Evolutionary conservation across 768 basidiomycete species (phyloP).

Genomic region (Wakefieldia striispora): DNA sequence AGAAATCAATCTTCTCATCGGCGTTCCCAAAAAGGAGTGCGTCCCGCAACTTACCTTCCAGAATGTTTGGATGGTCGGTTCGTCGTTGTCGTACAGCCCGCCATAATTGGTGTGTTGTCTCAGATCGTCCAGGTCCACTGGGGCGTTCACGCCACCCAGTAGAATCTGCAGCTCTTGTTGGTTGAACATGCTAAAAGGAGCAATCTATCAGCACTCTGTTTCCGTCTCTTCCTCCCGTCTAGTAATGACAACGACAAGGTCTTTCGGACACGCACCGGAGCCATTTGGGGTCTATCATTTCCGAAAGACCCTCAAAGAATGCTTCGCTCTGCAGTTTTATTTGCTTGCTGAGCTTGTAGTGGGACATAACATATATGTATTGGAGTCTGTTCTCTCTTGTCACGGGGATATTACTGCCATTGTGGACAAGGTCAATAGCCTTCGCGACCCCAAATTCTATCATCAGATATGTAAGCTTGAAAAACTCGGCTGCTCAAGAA

Average conservation of each 20-base stretch:
- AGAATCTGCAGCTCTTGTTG: conserved; percentile 93
- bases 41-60: conserved; percentile 63
- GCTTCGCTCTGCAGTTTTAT: conserved; percentile 81
- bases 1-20: not conserved
- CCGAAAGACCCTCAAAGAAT: conserved; percentile 90
- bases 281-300: conserved; percentile 92
- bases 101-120: conserved; percentile 77
- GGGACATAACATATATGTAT: conserved; percentile 87
- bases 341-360: conserved; percentile 86
- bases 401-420: conserved; percentile 80
- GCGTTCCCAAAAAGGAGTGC: not conserved
- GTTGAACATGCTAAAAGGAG: conserved; percentile 81
- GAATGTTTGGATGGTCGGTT: conserved; percentile 72
- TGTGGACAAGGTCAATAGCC: conserved; percentile 73
- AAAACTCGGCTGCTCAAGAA: not conserved
- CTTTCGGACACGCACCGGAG: conserved; percentile 47
- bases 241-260: not conserved
- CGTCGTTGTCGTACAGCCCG: conserved; percentile 68
- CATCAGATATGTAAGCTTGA: not conserved
- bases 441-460: conserved; percentile 81
- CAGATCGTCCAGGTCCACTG: conserved; percentile 83
- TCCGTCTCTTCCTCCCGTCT: not conserved
- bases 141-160: conserved; percentile 83
- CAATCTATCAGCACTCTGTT: conserved; percentile 7
- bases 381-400: conserved; percentile 86